Base-by-base conservation (phyloP, 306 rosid species). In the Castanopsis chinensis region DNA sequence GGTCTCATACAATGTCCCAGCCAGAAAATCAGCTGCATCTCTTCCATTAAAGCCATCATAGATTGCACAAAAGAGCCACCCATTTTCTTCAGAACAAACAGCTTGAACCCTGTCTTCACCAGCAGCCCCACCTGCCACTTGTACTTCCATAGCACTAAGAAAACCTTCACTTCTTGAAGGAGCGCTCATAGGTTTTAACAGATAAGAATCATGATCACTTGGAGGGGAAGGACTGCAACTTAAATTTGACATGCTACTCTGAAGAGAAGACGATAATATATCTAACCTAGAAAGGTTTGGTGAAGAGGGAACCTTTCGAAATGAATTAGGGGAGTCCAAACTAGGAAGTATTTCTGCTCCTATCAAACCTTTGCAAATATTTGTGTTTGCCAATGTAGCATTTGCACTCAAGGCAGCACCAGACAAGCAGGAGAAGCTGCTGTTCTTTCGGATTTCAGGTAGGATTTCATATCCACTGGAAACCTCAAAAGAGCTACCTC, bases 41-140 rank as follows among this genome's bases (percentile, higher is more conserved):
- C 99, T 88, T 63, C 98, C 99, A 75, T 96, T 96, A 85, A 96
- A 96, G 25, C 99, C 99, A 53, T 96, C 98, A 79, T 91, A 96
- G 80, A 96, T 93, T 82, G 93, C 94, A 87, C 99, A 93, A 85
- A 89, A 93, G 69, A 96, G 96, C 99, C 98, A 96, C 3, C 96
- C 99, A 75, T 91, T 89, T 84, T 96, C 99, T 87, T 96, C 99
- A 71, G 97, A 96, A 85, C 98, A 96, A 70, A 93, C 98, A 4
- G 98, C 99, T 80, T 96, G 99, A 82, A 96, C 99, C 87, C 99
- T 89, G 78, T 96, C 99, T 86, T 96, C 99, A 70, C 99, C 99
- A 23, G 99, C 99, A 74, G 99, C 98, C 81, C 99, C 99, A 85
- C 99, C 99, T 4, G 97, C 99, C 56, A 96, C 97, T 87, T 96